A percentile compares a stretch with the other conserved stretches of the same genome.
Conservation (phyloP, 352 stramenopile species). For the Phytophthora aleatoria region DNA sequence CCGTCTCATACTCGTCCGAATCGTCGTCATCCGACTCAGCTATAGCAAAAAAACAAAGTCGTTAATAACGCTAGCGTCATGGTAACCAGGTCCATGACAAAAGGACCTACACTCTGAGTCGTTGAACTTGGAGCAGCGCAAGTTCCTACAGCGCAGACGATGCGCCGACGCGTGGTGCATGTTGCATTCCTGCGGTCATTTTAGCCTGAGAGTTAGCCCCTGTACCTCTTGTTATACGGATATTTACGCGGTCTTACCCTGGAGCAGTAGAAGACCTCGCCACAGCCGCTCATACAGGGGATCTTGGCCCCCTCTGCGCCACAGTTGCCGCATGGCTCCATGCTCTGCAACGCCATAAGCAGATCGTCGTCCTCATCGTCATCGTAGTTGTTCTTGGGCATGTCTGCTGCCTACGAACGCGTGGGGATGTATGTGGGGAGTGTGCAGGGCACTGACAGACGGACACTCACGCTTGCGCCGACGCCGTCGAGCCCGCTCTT, state of each 20-base stretch:
- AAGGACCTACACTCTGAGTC: conserved; percentile 81
- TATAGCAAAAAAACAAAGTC: conserved; percentile 23
- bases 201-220: conserved; percentile 3
- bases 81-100: not conserved
- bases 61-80: not conserved
- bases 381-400: conserved; percentile 80
- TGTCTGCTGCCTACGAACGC: conserved; percentile 11
- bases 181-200: conserved; percentile 67
- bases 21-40: conserved; percentile 80
- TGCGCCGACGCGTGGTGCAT: conserved; percentile 90
- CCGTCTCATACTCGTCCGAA: conserved; percentile 76
- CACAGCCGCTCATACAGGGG: conserved; percentile 86
- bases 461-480: conserved; percentile 14
- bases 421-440: not conserved
- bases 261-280: conserved; percentile 89
- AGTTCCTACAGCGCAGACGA: conserved; percentile 82
- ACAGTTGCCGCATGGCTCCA: conserved; percentile 88
- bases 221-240: not conserved
- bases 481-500: conserved; percentile 6
- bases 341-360: conserved; percentile 84
- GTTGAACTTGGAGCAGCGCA: conserved; percentile 90
- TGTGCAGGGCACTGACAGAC: conserved; percentile 1
- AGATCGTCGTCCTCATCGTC: conserved; percentile 88
- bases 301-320: conserved; percentile 82
- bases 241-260: conserved; percentile 41